These are phyloP conservation scores for Ramaria rubella DNA, from an alignment of 768 basidiomycete species.

Conservation along the genomic window DNA sequence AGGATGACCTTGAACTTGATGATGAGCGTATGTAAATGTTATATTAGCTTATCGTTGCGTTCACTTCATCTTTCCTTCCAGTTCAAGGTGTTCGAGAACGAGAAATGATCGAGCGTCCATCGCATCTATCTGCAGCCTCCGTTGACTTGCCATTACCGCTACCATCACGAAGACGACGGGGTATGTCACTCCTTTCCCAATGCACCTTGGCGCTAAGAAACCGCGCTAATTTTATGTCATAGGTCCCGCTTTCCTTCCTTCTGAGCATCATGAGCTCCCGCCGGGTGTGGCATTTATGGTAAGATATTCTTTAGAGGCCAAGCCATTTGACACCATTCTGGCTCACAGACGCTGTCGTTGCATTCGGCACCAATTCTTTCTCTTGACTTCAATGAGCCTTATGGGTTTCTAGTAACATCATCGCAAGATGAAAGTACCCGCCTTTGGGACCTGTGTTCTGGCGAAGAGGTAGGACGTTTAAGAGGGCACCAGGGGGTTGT, in stretches of 20 bases:
- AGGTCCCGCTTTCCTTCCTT: slow-evolving; percentile 95
- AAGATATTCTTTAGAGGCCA: slow-evolving; percentile 19
- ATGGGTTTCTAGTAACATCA: slow-evolving; percentile 86
- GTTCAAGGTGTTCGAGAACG: slow-evolving; percentile 89
- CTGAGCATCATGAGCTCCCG: slow-evolving; percentile 94
- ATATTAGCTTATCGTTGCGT: neutral
- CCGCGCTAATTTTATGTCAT: slow-evolving; percentile 5
- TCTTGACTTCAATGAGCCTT: slow-evolving; percentile 94
- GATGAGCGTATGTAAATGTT: slow-evolving; percentile 80
- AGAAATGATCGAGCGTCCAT: slow-evolving; percentile 59
- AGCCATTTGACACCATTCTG: slow-evolving; percentile 1
- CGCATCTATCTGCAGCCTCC: slow-evolving; percentile 26
- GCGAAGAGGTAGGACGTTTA: slow-evolving; percentile 78
- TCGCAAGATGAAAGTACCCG: slow-evolving; percentile 83
- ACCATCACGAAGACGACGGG: slow-evolving; percentile 67
- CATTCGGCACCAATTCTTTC: slow-evolving; percentile 80
- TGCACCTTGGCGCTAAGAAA: no score
- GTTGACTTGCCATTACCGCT: slow-evolving; percentile 41
- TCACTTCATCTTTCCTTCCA: slow-evolving; percentile 27
- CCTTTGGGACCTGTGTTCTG: slow-evolving; percentile 92
- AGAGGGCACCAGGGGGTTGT: slow-evolving; percentile 76
- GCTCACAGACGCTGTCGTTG: slow-evolving; percentile 63
- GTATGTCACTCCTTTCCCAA: slow-evolving; percentile 25
- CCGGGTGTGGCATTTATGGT: slow-evolving; percentile 97
- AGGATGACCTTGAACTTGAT: slow-evolving; percentile 95